phyloP scores from a whole-genome alignment of 2,329 filamentous ascomycete genomes.

The Diaporthe australafricana region DNA sequence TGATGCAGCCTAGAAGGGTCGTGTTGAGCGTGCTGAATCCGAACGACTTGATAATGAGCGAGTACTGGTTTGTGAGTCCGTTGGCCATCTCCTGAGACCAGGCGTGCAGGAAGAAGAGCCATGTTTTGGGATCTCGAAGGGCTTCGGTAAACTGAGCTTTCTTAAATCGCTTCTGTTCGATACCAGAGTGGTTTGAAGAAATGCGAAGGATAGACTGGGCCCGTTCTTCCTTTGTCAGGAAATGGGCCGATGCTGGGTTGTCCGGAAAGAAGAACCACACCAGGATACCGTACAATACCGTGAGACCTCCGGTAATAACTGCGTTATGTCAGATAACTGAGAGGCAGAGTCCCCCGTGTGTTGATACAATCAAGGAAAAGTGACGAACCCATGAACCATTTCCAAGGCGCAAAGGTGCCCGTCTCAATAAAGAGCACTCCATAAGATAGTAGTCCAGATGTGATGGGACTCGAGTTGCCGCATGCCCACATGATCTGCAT shows the following conservation, averaged over 20 bases:
- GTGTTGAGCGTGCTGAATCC: constrained; percentile 53
- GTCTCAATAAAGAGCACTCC: constrained; percentile 49
- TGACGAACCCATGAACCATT: constrained; percentile 50
- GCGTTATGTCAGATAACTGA: neutral
- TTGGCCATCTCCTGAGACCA: constrained; percentile 51
- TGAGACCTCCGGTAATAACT: constrained; percentile 40
- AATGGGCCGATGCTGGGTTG: constrained; percentile 42
- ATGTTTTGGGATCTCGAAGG: constrained; percentile 34
- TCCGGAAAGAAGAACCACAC: constrained; percentile 37
- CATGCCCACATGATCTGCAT: constrained; percentile 55
- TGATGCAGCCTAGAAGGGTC: constrained; percentile 43
- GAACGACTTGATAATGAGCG: constrained; percentile 57
- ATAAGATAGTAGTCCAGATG: constrained; percentile 47
- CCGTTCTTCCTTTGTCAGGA: constrained; percentile 47
- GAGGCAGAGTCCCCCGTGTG: neutral
- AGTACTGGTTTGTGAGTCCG: constrained; percentile 54
- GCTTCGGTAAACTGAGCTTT: constrained; percentile 43
- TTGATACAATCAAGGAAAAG: neutral
- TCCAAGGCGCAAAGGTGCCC: constrained; percentile 50
- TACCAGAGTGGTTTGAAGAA: constrained; percentile 50
- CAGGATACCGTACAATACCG: constrained; percentile 37
- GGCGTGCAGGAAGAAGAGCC: constrained; percentile 35
- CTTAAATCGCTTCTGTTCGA: constrained; percentile 51
- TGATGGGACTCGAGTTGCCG: constrained; percentile 49
- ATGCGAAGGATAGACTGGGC: constrained; percentile 49